Evolutionary conservation across 1,284 basidiomycete species (phyloP), one percentile per base, ranked within the genome.

Genomic region (Moesziomyces aphidis): DNA sequence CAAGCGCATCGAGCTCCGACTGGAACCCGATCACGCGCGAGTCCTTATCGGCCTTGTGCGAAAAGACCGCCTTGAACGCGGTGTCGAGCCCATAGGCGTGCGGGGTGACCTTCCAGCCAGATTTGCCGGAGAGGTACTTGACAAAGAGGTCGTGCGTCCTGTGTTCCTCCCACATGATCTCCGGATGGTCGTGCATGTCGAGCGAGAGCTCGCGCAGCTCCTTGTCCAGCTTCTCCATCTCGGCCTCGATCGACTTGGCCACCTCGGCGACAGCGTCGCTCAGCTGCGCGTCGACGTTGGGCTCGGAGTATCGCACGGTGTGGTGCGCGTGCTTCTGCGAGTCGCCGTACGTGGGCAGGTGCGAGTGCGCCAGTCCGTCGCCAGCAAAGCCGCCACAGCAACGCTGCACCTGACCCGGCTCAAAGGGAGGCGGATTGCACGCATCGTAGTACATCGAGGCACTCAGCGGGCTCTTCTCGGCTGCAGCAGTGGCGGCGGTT

Each of bases 51-150:
- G 65, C 51, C 47, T 74, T 72, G 58, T 80, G 70, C 36, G 66
- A 64, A 87, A 89, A 93, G 60, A 90, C 89, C 0, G 92, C 93
- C 61, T 88, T 86, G 89, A 91, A 94, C 3, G 92, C 93, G 5
- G 93, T 94, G 56, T 81, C 70, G 7, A 81, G 48, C 0, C 77
- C 83, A 43, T 81, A 79, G 0, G 78, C 85, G 36, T 79, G 76
- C 2, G 78, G 73, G 0, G 77, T 83, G n/a, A 81, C 68, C 66
- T 79, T 78, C 80, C 80, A 82, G 1, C 74, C 78, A 10, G 65
- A 34, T 57, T 75, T 66, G 31, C 49, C 36, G 5, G 49, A 46
- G 22, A 82, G 55, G 44, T 75, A 82, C 47, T 65, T 55, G 55
- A 76, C 73, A 28, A 80, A 82, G 23, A 82, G 63, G 36, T 80